phyloP scores from a whole-genome alignment of 139 green algal genomes.

The Ettlia oleoabundans region DNA sequence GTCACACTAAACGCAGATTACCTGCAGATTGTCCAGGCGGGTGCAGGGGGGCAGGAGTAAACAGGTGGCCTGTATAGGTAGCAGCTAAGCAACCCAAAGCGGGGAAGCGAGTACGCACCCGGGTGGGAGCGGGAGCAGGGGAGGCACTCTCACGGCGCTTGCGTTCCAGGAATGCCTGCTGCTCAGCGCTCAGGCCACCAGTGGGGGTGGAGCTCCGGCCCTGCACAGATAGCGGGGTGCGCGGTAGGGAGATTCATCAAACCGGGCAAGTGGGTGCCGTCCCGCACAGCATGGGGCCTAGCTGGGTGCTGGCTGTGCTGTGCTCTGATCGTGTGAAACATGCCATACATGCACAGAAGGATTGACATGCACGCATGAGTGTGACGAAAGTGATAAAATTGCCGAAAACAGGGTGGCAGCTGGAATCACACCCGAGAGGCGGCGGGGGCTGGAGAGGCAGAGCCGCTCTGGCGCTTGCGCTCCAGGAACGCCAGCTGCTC shows the following conservation, averaged over 20 bases:
- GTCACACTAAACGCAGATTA: too few species aligned
- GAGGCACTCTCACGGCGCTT: neutral
- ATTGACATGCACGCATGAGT: too few species aligned
- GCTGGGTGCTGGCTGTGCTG: too few species aligned
- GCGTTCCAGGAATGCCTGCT: conserved; percentile 2
- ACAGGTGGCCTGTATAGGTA: too few species aligned
- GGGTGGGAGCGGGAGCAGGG: neutral
- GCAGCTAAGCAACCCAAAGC: neutral
- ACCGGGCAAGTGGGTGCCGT: too few species aligned
- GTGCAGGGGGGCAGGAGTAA: too few species aligned
- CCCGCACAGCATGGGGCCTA: neutral
- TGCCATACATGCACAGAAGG: too few species aligned
- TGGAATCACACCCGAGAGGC: neutral
- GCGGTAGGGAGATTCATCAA: too few species aligned
- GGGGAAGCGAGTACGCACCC: neutral
- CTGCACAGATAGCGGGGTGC: neutral
- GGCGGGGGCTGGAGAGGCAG: neutral
- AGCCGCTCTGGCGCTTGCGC: neutral
- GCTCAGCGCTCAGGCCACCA: neutral
- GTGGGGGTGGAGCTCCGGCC: neutral
- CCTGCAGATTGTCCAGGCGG: too few species aligned
- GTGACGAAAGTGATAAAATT: too few species aligned
- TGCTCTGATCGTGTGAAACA: too few species aligned
- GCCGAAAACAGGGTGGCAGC: neutral
- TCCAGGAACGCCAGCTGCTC: conserved; percentile 3